Base-by-base conservation (phyloP, 108 stramenopile genomes). In the Halocafeteria seosinensis region DNA sequence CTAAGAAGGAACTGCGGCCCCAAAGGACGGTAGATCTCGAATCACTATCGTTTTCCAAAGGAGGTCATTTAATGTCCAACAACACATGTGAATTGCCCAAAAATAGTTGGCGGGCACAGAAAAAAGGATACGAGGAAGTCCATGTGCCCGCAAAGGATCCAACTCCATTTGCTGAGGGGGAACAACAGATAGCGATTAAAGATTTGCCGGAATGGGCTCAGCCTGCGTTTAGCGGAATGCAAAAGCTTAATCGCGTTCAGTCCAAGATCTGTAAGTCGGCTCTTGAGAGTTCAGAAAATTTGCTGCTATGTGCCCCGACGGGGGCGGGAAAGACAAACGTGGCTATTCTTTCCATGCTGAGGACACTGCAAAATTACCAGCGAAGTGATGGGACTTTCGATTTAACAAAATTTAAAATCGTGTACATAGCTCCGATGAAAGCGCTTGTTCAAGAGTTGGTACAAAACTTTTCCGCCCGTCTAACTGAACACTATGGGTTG, bases 371-470 rank as follows among this genome's bases (percentile, higher is more conserved):
- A 3, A 88, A 89, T 74, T 92, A 85, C 81, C 65, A 57, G 34
- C 26, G 24, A 23, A 28, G 35, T 35, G n/a, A 21, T 26, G 82
- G 25, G 5, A 12, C 62, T 21, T 79, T 90, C 70, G 90, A 95
- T 53, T 59, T 85, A 24, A 72, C 76, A 32, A 68, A 85, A 1
- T 95, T 98, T 79, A 98, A 98, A 75, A 94, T 98, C 67, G 92
- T 98, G 27, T 98, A 98, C 68, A 88, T 98, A 0, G 97, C 97
- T 23, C 97, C 97, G 29, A 98, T 98, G 97, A 98, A 98, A 76
- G 97, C 97, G 50, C 78, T 98, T 50, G 97, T 98, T 23, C 97
- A 95, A 70, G 97, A 98, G 78, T 85, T 85, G 26, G 94, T 96
- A 5, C 78, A 85, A 66, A 96, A 94, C 71, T 95, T 99, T 72